phyloP scores from a whole-genome alignment of 306 rosid species.

The Cercis canadensis region DNA sequence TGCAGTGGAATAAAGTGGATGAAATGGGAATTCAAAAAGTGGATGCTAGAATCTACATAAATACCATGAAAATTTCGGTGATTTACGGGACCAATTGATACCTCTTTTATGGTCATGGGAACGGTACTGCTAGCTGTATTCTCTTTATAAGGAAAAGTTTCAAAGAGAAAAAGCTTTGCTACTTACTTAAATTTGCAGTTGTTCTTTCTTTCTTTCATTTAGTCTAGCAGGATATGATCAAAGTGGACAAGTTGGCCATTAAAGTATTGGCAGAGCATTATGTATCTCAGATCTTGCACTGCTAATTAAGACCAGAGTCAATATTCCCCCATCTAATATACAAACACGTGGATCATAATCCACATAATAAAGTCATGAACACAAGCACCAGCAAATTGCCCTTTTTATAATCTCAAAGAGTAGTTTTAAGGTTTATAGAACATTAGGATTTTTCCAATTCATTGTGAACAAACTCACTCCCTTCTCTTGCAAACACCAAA shows the following conservation, averaged over 20 bases:
- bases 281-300: constrained; percentile 44
- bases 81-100: constrained; percentile 60
- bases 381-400: constrained; percentile 1
- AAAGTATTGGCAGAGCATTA: constrained; percentile 41
- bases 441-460: not conserved
- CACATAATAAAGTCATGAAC: not conserved
- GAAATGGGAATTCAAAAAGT: constrained; percentile 44
- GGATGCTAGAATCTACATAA: constrained; percentile 55
- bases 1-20: constrained; percentile 65
- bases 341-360: constrained; percentile 14
- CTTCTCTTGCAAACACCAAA: not conserved
- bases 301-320: constrained; percentile 14
- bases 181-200: constrained; percentile 25
- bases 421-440: constrained; percentile 8
- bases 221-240: constrained; percentile 35
- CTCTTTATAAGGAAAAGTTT: constrained; percentile 46
- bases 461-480: constrained; percentile 9
- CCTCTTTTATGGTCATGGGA: constrained; percentile 48
- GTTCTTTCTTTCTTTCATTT: constrained; percentile 30
- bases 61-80: constrained; percentile 45
- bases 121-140: constrained; percentile 38
- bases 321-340: constrained; percentile 8
- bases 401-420: not conserved
- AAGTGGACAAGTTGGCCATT: constrained; percentile 39
- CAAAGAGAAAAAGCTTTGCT: constrained; percentile 46